Evolutionary conservation across 306 rosid genomes (phyloP), one percentile per base, ranked within the genome.

Genomic region (Dalbergia cultrata): DNA sequence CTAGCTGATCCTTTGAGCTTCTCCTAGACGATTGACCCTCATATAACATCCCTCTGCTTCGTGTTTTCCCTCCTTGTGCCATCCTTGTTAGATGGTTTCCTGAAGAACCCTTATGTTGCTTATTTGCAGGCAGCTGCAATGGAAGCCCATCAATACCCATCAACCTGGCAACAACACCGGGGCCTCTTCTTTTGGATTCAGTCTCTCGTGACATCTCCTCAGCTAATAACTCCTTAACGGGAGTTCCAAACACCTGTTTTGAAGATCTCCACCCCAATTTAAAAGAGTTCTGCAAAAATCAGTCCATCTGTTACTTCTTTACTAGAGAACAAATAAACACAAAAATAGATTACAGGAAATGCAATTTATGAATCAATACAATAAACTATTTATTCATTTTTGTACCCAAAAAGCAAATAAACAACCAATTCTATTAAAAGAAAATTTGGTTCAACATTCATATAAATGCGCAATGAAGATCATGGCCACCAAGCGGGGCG

Each of bases 61-160:
- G 91, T 74, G 88, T 44, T 49, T 84, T 90, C 64, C 88, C 93
- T 14, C 61, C 75, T 21, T 83, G 84, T 31, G 71, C 37, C 10
- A 81, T 49, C 66, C 80, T 81, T 52, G 43, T 83, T 62, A 10
- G 58, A 81, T 70, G 58, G 58, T 33, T 78, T 44, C 82, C 93
- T 1, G 88, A 58, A 5, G 78, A 78, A 76, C 74, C 82, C 64
- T 70, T 89, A 4, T 81, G 88, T 49, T 88, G 93, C 85, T 81
- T 92, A 80, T 83, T 81, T 58, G 75, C 16, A 75, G 89, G 76
- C 81, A 87, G 94, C 84, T 87, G 90, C 63, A 82, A 84, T 0
- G 95, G 97, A 83, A 95, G 59, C 79, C 93, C 98, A 62, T 95
- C 99, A 64, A 95, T 93, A 79, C 99, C 99, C 99, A 95, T 95